A percentile compares a stretch with the other conserved stretches of the same genome.
Evolutionary conservation across 2,329 filamentous ascomycete genomes (phyloP).

Genomic region (Penicillium nordicum): DNA sequence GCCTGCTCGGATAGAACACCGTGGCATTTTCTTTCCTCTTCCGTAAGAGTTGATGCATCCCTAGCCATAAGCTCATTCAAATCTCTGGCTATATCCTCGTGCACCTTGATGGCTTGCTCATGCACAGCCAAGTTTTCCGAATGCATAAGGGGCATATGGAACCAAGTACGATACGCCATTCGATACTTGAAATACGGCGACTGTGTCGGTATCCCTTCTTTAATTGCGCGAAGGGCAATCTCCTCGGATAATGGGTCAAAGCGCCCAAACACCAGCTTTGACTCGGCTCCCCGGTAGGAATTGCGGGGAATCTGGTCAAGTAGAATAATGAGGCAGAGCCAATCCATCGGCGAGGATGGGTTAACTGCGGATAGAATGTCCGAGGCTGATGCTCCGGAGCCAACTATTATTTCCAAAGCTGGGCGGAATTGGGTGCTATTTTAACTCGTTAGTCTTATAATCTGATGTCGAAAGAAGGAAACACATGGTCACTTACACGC

Average conservation of each 20-base stretch:
- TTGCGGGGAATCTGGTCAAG: constrained; percentile 64
- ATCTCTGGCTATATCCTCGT: constrained; percentile 18
- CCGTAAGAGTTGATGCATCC: constrained; percentile 9
- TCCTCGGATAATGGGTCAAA: constrained; percentile 56
- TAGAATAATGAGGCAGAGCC: constrained; percentile 54
- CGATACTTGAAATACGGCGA: constrained; percentile 33
- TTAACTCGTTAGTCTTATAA: not conserved
- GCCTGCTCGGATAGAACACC: constrained; percentile 6
- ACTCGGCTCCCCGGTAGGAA: constrained; percentile 52
- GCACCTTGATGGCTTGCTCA: constrained; percentile 14
- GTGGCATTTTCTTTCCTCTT: constrained; percentile 17
- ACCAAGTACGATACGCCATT: constrained; percentile 51
- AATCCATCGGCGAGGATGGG: constrained; percentile 13
- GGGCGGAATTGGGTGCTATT: constrained; percentile 18
- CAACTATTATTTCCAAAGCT: constrained; percentile 17
- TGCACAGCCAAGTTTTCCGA: constrained; percentile 32
- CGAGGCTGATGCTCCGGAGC: constrained; percentile 10
- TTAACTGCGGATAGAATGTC: constrained; percentile 18
- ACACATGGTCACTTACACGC: constrained; percentile 13
- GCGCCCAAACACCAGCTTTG: constrained; percentile 49
- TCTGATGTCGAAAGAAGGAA: not conserved
- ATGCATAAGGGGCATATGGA: constrained; percentile 60
- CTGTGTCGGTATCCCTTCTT: constrained; percentile 27
- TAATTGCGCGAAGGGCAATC: constrained; percentile 41
- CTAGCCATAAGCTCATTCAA: constrained; percentile 12